Percentiles rank a stretch among this genome's conserved stretches.
These are phyloP conservation scores for Fusarium pseudoanthophilum DNA, from an alignment of 2,329 filamentous ascomycete species.

Conservation along the genomic window DNA sequence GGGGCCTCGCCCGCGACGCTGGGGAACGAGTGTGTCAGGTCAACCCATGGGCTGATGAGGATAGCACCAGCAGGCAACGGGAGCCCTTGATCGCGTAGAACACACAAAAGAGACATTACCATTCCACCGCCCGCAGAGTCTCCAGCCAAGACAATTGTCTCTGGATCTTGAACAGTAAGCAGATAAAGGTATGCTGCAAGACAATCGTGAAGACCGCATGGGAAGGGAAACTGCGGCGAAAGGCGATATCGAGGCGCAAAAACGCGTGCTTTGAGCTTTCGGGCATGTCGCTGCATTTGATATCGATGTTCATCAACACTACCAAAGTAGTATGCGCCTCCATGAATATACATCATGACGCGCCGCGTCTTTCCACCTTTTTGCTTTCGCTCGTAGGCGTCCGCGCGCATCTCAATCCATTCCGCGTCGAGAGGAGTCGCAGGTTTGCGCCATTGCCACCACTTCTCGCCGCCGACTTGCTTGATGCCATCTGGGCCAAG, in stretches of 20 bases:
- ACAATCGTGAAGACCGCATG: conserved; percentile 90
- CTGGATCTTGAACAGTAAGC: conserved; percentile 78
- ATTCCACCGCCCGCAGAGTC: conserved; percentile 96
- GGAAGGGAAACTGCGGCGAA: conserved; percentile 94
- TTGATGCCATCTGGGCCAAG: conserved; percentile 80
- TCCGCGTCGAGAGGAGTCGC: conserved; percentile 78
- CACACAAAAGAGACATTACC: conserved; percentile 82
- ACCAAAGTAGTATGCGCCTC: conserved; percentile 95
- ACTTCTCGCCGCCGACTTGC: conserved; percentile 80
- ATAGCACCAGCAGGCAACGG: conserved; percentile 90
- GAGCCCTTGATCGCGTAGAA: conserved; percentile 82
- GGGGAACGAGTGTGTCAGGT: conserved; percentile 94
- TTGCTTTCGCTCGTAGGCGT: conserved; percentile 75
- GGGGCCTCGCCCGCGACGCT: conserved; percentile 79
- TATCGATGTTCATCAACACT: conserved; percentile 98
- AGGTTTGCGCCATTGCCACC: conserved; percentile 89
- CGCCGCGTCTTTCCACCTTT: conserved; percentile 70
- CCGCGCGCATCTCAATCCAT: conserved; percentile 94
- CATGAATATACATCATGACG: conserved; percentile 94
- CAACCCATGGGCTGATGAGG: conserved; percentile 94
- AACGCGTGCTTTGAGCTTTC: conserved; percentile 90
- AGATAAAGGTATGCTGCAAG: conserved; percentile 88
- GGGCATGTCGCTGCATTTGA: conserved; percentile 94
- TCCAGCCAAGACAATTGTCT: conserved; percentile 86
- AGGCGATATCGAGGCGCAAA: conserved; percentile 89